Evolutionary conservation across 2,329 filamentous ascomycete species (phyloP), one percentile per base, ranked within the genome.

Genomic region (Alternaria gansuensis): DNA sequence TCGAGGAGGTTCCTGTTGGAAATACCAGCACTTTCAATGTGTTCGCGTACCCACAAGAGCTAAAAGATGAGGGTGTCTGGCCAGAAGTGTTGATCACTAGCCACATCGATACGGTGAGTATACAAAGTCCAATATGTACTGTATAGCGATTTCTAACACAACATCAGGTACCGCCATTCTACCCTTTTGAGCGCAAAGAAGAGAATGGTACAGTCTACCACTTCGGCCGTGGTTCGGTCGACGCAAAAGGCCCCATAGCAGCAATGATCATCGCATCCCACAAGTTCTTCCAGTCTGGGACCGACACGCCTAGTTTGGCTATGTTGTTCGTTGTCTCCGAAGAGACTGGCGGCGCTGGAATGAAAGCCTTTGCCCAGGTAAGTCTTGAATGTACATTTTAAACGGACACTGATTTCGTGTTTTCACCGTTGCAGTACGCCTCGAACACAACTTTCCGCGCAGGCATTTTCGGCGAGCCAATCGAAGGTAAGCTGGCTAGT

Each of bases 391-490:
- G 10, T 13, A 40, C 37, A 24, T 40, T 1, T 14, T 11, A 6
- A 5, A 14, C 21, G 24, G 5, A 24, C 21, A 40, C 37, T 40
- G 21, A 40, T 21, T 24, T 24, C 11, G 21, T 24, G 5, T 13
- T 21, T 40, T 24, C 21, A 14, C 21, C 11, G 1, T 7, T 24
- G 11, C 10, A 77, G 49, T 66, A 72, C 31, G 63, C 68, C 3
- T 56, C 59, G 2, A 71, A 80, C 57, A 65, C 71, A 55, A 70
- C 73, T 17, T 88, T 86, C 81, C 83, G 88, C 31, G 87, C 91
- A 3, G 88, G 91, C 69, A 90, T 93, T 71, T 97, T 97, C 71
- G 94, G 94, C 48, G 94, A 98, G 76, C 94, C 94, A 0, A 98
- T 94, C 0, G 91, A 96, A 71, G 85, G 89, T 66, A 91, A 90